Conservation (phyloP, 106 monocot genomes). For the Chionographis japonica region DNA sequence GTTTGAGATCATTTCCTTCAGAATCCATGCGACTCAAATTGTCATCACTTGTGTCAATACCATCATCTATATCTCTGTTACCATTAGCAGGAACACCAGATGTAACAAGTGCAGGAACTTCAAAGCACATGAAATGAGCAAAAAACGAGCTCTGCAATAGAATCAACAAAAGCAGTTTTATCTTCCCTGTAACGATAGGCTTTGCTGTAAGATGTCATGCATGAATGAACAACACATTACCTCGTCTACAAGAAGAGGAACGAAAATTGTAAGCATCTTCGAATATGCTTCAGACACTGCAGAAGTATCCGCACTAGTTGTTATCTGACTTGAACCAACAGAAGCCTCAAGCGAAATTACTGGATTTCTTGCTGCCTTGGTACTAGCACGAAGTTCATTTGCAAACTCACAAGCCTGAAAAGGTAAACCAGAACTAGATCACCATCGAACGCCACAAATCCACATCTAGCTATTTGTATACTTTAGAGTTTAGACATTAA, state of each 20-base stretch:
- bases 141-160: constrained; percentile 85
- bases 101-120: constrained; percentile 51
- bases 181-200: background rate
- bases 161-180: constrained; percentile 1
- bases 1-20: constrained; percentile 47
- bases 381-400: constrained; percentile 91
- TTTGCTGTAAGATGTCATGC: constrained; percentile 1
- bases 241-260: constrained; percentile 98
- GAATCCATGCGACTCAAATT: constrained; percentile 23
- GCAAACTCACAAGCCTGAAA: constrained; percentile 87
- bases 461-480: background rate
- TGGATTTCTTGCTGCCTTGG: constrained; percentile 56
- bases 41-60: constrained; percentile 28
- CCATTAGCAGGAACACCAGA: constrained; percentile 16
- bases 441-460: background rate
- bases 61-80: constrained; percentile 27
- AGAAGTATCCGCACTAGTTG: constrained; percentile 64
- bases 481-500: too few species aligned
- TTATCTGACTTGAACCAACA: constrained; percentile 30
- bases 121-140: constrained; percentile 99
- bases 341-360: constrained; percentile 64
- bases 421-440: background rate
- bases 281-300: constrained; percentile 84
- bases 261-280: constrained; percentile 87
- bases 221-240: constrained; percentile 25